Base-by-base conservation (phyloP, 2,329 filamentous ascomycete species). In the Cyphellophora europaea region DNA sequence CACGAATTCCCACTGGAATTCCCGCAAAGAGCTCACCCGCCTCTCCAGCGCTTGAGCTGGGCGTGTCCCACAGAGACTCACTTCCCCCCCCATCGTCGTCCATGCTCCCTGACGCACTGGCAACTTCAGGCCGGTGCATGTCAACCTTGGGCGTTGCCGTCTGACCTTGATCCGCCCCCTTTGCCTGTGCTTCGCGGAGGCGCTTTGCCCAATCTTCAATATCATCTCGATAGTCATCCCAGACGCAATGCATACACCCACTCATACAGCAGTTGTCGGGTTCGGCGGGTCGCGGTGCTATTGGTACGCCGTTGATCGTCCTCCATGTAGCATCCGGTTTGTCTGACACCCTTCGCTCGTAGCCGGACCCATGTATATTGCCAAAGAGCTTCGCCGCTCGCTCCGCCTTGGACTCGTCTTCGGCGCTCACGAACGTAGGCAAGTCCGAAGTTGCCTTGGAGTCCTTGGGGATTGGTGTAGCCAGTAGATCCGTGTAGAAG, bases 211-310 rank as follows among this genome's bases (percentile, higher is more conserved):
- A 96, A 38, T 84, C 82, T 57, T 96, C 88, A 61, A 96, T 71
- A 34, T 96, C 91, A 47, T 98, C 89, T 6, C 88, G 73, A 59
- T 79, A 96, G 35, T 77, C 69, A 50, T 95, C 88, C 88, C 88
- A 96, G 3, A 96, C 91, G 58, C 91, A 98, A 57, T 96, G 88
- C 32, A 94, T 89, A 56, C 91, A 98, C 3, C 91, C 91, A 53
- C 84, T 91, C 91, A 98, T 98, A 62, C 91, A 98, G 70, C 91
- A 98, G 55, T 98, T 95, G 52, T 96, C 91, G 3, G 91, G 91
- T 60, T 98, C 89, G 31, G 77, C 71, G 1, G 91, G 91, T 31
- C 74, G 74, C 0, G 87, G 88, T 2, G 91, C 91, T 4, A 96
- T 81, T 12, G 76, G 61, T 1, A 96, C 72, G 3, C 88, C 89